Conservation (phyloP, 75 land plant genomes). For the Pinus taeda region DNA sequence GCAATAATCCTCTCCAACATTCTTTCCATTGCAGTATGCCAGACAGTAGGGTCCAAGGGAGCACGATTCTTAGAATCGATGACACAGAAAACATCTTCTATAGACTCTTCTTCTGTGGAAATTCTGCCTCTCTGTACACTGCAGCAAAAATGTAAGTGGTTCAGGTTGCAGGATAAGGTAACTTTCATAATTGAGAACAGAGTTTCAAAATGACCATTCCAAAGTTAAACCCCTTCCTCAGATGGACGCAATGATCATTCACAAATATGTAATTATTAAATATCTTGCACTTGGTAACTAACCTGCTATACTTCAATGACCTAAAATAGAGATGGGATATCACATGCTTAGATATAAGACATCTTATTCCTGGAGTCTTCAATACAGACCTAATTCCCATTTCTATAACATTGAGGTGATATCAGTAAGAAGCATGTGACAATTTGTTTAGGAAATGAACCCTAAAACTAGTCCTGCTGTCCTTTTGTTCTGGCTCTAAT, state of each 20-base stretch:
- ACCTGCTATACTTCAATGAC: background rate
- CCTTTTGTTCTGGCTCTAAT: background rate
- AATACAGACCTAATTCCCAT: conserved; percentile 27
- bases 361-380: too few relatives aligned
- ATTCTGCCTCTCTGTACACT: conserved; percentile 40
- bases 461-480: background rate
- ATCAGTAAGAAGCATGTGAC: conserved; percentile 34
- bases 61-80: conserved; percentile 19
- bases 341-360: too few relatives aligned
- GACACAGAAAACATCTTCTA: conserved; percentile 39
- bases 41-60: conserved; percentile 18
- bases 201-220: background rate
- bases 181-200: background rate
- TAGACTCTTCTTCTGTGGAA: conserved; percentile 20
- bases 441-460: conserved; percentile 21
- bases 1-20: conserved; percentile 18
- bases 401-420: conserved; percentile 29
- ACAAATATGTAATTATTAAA: background rate
- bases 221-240: background rate
- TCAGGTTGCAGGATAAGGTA: background rate
- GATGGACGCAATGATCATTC: background rate
- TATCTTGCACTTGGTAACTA: background rate
- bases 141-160: conserved; percentile 3
- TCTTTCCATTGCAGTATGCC: conserved; percentile 15
- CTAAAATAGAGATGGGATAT: background rate